Evolutionary conservation across 352 stramenopile species (phyloP), one percentile per base, ranked within the genome.

Genomic region (Globisporangium splendens): DNA sequence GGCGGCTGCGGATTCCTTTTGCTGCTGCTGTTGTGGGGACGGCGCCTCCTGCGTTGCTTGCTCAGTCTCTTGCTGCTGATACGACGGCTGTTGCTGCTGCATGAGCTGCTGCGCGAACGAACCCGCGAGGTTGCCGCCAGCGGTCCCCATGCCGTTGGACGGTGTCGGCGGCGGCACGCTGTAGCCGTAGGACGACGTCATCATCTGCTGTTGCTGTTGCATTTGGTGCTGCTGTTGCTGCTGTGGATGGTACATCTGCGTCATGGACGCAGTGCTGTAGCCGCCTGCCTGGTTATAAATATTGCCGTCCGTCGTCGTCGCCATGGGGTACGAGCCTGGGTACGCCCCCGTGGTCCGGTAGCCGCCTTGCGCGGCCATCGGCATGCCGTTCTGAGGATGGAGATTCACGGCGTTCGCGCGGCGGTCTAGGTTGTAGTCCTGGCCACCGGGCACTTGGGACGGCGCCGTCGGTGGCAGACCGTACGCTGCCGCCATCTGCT

Each of bases 401-500:
- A 85, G 66, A 47, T 70, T 76, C 21, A 70, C 66, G 20, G 79
- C 62, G 49, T 79, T 80, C 7, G 59, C 61, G 8, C 74, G 77
- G 43, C 72, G 77, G 35, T 88, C 77, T 3, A 74, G 56, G 21
- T 46, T 65, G 46, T 70, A 85, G 24, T 88, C 73, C 14, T 70
- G 59, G n/a, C n/a, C n/a, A 13, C 58, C 39, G 1, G 65, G 48
- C 24, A 58, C 50, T 35, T 35, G 28, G 3, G 28, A 10, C 2
- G 57, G 57, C 28, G 57, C 63, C 53, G 61, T 42, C 46, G 70
- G 60, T 10, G 70, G 70, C 41, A 85, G 70, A 1, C 67, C 70
- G 50, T 88, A 89, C 31, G 28, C 20, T 0, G 41, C 46, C 17
- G 46, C 31, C 56, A 62, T 47, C 42, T 44, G 15, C 18, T n/a